phyloP scores from a whole-genome alignment of 2,329 filamentous ascomycete genomes.

The Aspergillus pseudoglaucus region DNA sequence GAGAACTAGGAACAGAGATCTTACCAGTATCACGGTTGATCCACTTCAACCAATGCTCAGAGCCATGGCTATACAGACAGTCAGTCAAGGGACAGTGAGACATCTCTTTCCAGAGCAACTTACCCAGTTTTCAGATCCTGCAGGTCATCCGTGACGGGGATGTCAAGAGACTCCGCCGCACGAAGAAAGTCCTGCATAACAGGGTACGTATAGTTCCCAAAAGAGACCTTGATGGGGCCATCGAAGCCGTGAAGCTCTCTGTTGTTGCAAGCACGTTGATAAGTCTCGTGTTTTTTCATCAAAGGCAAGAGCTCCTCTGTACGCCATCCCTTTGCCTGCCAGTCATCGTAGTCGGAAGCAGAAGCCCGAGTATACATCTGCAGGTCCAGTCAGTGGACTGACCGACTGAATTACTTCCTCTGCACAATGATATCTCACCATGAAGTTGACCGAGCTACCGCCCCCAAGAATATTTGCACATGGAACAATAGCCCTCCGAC shows the following conservation, averaged over 20 bases:
- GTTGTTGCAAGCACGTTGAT: constrained; percentile 60
- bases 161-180: constrained; percentile 65
- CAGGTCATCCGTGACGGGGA: constrained; percentile 68
- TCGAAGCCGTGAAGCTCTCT: constrained; percentile 64
- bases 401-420: no score
- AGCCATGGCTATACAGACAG: constrained; percentile 47
- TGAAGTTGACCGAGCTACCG: constrained; percentile 70
- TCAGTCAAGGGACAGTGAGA: not conserved
- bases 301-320: constrained; percentile 68
- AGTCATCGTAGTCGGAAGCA: constrained; percentile 70
- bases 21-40: constrained; percentile 59
- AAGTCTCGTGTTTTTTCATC: constrained; percentile 77
- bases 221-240: constrained; percentile 75
- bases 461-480: constrained; percentile 66
- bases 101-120: not conserved
- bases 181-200: constrained; percentile 76
- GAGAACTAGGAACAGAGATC: no score
- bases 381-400: no score
- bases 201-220: constrained; percentile 73
- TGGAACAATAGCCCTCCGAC: constrained; percentile 66
- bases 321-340: constrained; percentile 72
- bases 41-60: constrained; percentile 81
- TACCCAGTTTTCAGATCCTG: constrained; percentile 55
- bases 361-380: constrained; percentile 69
- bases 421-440: constrained; percentile 42